These are phyloP conservation scores for Podospora fimiseda DNA, from an alignment of 495 filamentous ascomycete genomes.

Conservation along the genomic window DNA sequence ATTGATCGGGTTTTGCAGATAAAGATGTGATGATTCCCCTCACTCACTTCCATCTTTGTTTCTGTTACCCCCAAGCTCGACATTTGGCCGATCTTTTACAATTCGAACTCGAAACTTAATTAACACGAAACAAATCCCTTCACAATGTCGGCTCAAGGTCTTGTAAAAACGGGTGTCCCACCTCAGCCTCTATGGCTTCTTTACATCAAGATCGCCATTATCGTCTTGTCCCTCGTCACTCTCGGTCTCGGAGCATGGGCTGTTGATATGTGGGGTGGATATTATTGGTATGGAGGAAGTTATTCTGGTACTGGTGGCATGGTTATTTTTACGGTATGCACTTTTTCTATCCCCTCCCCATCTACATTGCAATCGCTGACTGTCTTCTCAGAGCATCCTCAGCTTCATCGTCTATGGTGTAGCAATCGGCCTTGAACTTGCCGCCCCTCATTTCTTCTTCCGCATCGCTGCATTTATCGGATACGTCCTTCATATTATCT, in stretches of 20 bases:
- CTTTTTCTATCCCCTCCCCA: not conserved
- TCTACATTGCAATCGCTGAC: not conserved
- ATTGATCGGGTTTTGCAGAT: slow-evolving; percentile 7
- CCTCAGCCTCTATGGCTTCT: slow-evolving; percentile 26
- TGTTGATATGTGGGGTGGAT: slow-evolving; percentile 20
- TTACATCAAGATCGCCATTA: slow-evolving; percentile 28
- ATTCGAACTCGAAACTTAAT: not conserved
- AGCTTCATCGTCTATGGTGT: slow-evolving; percentile 33
- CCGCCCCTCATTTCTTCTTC: slow-evolving; percentile 28
- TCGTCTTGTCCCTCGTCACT: slow-evolving; percentile 32
- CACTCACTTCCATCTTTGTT: not conserved
- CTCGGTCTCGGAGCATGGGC: slow-evolving; percentile 29
- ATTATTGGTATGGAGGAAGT: slow-evolving; percentile 2
- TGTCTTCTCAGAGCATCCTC: slow-evolving; percentile 21
- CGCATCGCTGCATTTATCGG: slow-evolving; percentile 25
- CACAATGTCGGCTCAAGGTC: slow-evolving; percentile 24
- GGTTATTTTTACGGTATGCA: slow-evolving; percentile 33
- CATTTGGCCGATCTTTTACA: not conserved
- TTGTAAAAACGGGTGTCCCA: slow-evolving; percentile 29
- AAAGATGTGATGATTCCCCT: not conserved
- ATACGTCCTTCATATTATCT: slow-evolving; percentile 30
- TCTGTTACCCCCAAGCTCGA: not conserved
- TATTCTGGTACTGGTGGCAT: slow-evolving; percentile 22
- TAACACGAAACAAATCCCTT: not conserved
- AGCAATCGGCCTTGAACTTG: slow-evolving; percentile 22